phyloP scores from a whole-genome alignment of 2,329 filamentous ascomycete species.

The Ophiostoma ips region DNA sequence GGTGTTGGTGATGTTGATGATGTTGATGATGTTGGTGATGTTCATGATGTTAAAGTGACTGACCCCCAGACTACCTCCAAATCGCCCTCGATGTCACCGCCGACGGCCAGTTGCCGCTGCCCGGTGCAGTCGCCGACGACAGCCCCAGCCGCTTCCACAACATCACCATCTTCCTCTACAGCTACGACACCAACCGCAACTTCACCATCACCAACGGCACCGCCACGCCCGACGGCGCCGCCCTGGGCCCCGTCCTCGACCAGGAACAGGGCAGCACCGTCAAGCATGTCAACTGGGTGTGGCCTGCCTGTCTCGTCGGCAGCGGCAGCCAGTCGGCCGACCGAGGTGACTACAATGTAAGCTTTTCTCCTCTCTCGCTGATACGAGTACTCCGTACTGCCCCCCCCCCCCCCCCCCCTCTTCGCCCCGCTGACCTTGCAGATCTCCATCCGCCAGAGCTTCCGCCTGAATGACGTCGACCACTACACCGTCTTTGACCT shows the following conservation, averaged over 20 bases:
- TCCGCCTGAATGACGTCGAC: slow-evolving; percentile 47
- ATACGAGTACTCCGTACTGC: no score
- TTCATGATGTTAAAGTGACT: no score
- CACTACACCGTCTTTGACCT: slow-evolving; percentile 59
- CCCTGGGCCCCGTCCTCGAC: slow-evolving; percentile 46
- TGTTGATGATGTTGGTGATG: no score
- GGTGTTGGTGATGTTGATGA: no score
- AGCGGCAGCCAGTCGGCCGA: slow-evolving; percentile 40
- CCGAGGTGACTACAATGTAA: slow-evolving; percentile 45
- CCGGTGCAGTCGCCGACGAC: slow-evolving; percentile 35
- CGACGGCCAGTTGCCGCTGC: slow-evolving; percentile 47
- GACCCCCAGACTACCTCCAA: slow-evolving; percentile 34
- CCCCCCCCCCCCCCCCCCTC: no score
- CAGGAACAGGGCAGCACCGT: slow-evolving; percentile 55
- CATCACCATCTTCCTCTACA: slow-evolving; percentile 54
- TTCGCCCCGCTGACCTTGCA: no score
- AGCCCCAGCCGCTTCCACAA: slow-evolving; percentile 45
- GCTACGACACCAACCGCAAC: slow-evolving; percentile 47
- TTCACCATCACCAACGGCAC: slow-evolving; percentile 56
- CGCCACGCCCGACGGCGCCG: slow-evolving; percentile 39
- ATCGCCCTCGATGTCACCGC: slow-evolving; percentile 54
- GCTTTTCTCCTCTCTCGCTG: no score
- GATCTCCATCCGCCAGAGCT: slow-evolving; percentile 60
- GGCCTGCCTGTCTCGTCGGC: slow-evolving; percentile 55
- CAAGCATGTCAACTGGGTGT: slow-evolving; percentile 60